phyloP scores from a whole-genome alignment of 768 basidiomycete genomes.

The Lentinula boryana region DNA sequence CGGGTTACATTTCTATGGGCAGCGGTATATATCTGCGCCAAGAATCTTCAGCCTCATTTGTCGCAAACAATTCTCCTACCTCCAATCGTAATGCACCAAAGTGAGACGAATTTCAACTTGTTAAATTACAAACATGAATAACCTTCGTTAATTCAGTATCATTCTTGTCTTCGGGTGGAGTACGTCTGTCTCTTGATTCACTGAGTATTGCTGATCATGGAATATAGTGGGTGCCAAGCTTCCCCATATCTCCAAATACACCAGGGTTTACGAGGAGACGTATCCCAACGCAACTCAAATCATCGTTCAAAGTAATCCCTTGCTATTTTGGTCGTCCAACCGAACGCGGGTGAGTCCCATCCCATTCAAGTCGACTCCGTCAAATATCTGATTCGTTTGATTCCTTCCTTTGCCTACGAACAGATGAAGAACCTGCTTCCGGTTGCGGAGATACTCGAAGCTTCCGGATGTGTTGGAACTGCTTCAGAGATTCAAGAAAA shows the following conservation, averaged over 20 bases:
- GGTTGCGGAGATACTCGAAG: conserved; percentile 29
- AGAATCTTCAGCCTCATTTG: not conserved
- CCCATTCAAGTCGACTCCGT: too few species aligned
- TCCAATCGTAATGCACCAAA: not conserved
- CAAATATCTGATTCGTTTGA: not conserved
- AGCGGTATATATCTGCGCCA: not conserved
- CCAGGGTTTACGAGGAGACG: conserved; percentile 28
- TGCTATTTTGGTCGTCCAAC: conserved; percentile 28
- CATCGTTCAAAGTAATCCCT: conserved; percentile 28
- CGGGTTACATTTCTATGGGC: not conserved
- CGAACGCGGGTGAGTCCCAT: conserved; percentile 22
- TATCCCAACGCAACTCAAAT: conserved; percentile 39
- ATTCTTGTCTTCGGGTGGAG: conserved; percentile 44
- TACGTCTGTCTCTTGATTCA: conserved; percentile 16
- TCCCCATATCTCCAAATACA: conserved; percentile 40
- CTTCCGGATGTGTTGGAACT: conserved; percentile 24
- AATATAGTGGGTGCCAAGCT: conserved; percentile 38
- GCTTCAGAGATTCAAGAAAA: too few species aligned
- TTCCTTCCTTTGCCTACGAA: not conserved
- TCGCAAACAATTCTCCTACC: not conserved
- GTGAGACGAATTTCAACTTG: not conserved
- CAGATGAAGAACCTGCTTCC: conserved; percentile 27
- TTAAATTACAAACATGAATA: not conserved
- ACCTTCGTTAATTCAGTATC: not conserved
- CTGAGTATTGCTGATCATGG: not conserved